Evolutionary conservation across 2,329 filamentous ascomycete species (phyloP), one percentile per base, ranked within the genome.

Genomic region (Metarhizium sp.): DNA sequence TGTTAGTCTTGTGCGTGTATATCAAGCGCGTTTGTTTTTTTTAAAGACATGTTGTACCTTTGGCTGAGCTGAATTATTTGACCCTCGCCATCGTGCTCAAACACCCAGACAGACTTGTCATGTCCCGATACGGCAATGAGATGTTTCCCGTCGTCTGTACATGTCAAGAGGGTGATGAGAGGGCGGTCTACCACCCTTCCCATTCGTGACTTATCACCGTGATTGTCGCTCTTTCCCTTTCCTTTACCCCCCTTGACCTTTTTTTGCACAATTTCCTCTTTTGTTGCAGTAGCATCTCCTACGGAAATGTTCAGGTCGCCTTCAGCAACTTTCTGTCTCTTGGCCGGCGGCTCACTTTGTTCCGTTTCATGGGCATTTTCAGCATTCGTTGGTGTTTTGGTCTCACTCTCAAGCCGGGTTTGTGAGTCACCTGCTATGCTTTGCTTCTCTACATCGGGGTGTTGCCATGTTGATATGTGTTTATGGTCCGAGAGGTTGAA

Each of bases 31-130:
- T 25, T 8, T n/a, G 13, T 25, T 8, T 16, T 18, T 45, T 16
- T 18, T 45, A 11, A 42, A 42, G 25, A 6, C 50, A 11, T 38
- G 10, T 8, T 56, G 48, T 75, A 89, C 88, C 92, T 83, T 69
- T 85, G 79, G 69, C 87, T 95, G 56, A 90, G 67, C 65, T 90
- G 78, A 34, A 76, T 74, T 32, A 96, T 71, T 3, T 71, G 71
- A 1, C 85, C 87, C 53, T 79, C 71, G 2, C 77, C 73, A 34
- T 82, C 78, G 57, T 92, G 76, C 61, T 83, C 77, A 66, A 97
- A 89, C 0, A 96, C 89, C 69, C 89, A 88, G 45, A 99, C 78
- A 51, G 81, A 84, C 74, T 99, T 99, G 75, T 97, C 94, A 64
- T 95, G 90, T n/a, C 82, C 86, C 8, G 91, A 95, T 34, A 95